Evolutionary conservation across 2,329 filamentous ascomycete genomes (phyloP).

Genomic region (Huntiella savannae): DNA sequence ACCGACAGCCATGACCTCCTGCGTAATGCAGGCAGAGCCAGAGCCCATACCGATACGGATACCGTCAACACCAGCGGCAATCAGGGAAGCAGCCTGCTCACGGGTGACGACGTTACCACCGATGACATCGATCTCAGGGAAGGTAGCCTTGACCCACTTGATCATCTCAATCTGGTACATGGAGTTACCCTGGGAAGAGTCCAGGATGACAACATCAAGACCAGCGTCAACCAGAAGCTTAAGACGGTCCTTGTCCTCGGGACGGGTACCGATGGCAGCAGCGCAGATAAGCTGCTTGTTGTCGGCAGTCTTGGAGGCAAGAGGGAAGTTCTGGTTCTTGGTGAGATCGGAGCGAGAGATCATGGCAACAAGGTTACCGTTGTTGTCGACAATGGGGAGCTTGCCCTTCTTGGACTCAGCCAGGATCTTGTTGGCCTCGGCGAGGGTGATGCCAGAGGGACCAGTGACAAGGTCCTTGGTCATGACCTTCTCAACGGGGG

Average conservation of each 20-base stretch:
- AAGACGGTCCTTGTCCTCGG: constrained; percentile 76
- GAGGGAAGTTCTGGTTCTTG: constrained; percentile 94
- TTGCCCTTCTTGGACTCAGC: constrained; percentile 97
- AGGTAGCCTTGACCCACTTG: constrained; percentile 80
- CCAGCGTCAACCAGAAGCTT: constrained; percentile 82
- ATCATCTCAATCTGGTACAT: constrained; percentile 99
- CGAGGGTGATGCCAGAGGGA: constrained; percentile 58
- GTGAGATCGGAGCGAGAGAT: constrained; percentile 89
- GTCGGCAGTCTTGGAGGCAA: constrained; percentile 86
- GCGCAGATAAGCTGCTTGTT: constrained; percentile 96
- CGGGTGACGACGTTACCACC: constrained; percentile 96
- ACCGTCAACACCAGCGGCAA: constrained; percentile 86
- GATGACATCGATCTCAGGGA: constrained; percentile 78
- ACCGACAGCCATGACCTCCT: constrained; percentile 98
- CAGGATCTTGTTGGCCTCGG: constrained; percentile 82
- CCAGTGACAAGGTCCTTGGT: constrained; percentile 86
- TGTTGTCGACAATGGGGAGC: constrained; percentile 72
- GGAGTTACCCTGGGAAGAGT: constrained; percentile 94
- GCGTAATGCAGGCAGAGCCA: constrained; percentile 93
- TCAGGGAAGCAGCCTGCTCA: constrained; percentile 81
- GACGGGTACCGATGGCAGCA: constrained; percentile 85
- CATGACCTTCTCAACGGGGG: constrained; percentile 78
- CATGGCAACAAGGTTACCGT: constrained; percentile 75
- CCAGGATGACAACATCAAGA: constrained; percentile 83
- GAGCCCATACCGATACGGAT: constrained; percentile 98